Conservation (phyloP, 202 grass and related monocot species). For the Digitaria exilis region DNA sequence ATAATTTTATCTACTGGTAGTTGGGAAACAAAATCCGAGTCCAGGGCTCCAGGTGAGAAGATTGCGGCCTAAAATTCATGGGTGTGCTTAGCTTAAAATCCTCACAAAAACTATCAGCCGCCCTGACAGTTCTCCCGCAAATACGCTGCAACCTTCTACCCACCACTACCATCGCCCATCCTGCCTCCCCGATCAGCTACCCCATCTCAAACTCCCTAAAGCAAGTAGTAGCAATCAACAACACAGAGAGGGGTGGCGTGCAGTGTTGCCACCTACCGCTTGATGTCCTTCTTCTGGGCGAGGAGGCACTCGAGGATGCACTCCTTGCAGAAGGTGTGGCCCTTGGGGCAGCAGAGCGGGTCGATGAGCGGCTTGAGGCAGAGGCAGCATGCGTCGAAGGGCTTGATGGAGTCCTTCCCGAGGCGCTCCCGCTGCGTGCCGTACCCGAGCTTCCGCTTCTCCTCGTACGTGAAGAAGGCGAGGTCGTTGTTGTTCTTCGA, state of each 20-base stretch:
- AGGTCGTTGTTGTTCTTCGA: conserved; percentile 99
- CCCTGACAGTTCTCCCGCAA: background rate
- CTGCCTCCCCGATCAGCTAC: background rate
- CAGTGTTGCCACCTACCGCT: conserved; percentile 49
- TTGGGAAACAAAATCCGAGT: background rate
- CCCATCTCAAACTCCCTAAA: background rate
- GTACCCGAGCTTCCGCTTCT: conserved; percentile 99
- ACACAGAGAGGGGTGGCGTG: background rate
- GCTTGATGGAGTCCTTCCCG: conserved; percentile 99
- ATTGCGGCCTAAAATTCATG: background rate
- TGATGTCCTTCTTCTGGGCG: conserved; percentile 97
- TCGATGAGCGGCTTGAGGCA: conserved; percentile 92
- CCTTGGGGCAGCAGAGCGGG: conserved; percentile 90
- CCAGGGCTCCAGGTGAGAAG: background rate
- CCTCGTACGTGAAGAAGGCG: conserved; percentile 99
- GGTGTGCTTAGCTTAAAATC: background rate
- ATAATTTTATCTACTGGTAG: conserved; percentile 6
- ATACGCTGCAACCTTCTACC: background rate
- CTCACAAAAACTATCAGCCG: background rate
- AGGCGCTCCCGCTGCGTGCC: conserved; percentile 98
- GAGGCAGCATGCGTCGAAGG: conserved; percentile 97
- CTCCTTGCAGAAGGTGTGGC: conserved; percentile 96
- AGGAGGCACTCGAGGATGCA: conserved; percentile 99
- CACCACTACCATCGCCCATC: background rate
- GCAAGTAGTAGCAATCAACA: background rate